Conservation (phyloP, 371 early-diverging fungal genomes). For the Mortierella sp. region DNA sequence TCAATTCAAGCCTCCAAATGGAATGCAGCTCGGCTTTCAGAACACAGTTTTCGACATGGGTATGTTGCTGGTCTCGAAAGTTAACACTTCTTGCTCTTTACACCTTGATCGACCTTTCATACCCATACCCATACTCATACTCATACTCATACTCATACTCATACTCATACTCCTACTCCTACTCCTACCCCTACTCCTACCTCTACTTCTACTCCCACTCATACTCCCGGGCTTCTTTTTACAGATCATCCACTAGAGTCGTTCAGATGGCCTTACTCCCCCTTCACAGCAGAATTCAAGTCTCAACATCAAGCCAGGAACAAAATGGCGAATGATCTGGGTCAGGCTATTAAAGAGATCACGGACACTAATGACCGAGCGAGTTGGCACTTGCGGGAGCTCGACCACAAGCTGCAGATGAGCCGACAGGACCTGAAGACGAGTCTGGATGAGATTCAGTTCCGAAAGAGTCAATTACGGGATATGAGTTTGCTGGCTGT, state of each 20-base stretch:
- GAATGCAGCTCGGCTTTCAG: conserved; percentile 13
- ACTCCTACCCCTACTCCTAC: too few species aligned
- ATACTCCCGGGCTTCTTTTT: background rate
- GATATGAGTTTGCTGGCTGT: conserved; percentile 50
- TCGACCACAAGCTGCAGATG: conserved; percentile 36
- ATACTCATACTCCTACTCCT: too few species aligned
- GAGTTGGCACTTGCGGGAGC: conserved; percentile 29
- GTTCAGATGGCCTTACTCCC: conserved; percentile 50
- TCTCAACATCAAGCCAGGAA: conserved; percentile 28
- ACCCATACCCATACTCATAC: too few species aligned
- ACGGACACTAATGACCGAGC: conserved; percentile 25
- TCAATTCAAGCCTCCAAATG: background rate
- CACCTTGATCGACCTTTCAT: too few species aligned
- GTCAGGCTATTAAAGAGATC: conserved; percentile 27
- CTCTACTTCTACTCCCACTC: too few species aligned
- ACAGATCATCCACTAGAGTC: conserved; percentile 47
- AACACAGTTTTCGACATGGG: conserved; percentile 31
- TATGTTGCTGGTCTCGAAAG: too few species aligned
- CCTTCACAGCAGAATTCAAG: conserved; percentile 44
- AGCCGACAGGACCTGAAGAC: conserved; percentile 46
- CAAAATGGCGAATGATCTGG: conserved; percentile 23
- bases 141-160: too few species aligned
- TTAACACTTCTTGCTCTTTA: too few species aligned
- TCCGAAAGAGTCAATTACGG: conserved; percentile 44
- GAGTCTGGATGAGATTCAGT: conserved; percentile 48